A percentile compares a stretch with the other conserved stretches of the same genome.
Evolutionary conservation across 768 basidiomycete genomes (phyloP).

Genomic region (Infundibulicybe gibba): DNA sequence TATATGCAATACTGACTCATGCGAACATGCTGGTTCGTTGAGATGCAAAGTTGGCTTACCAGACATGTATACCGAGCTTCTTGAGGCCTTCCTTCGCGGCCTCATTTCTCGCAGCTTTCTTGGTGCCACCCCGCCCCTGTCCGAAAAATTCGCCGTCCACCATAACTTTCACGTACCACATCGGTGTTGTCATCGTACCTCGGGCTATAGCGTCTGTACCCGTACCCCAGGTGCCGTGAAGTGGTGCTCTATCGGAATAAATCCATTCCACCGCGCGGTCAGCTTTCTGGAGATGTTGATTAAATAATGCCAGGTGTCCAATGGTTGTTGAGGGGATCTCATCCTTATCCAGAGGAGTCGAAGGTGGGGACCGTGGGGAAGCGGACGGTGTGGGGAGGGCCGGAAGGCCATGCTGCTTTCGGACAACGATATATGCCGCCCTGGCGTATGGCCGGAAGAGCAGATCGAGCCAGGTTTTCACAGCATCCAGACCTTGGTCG

Average conservation of each 20-base stretch:
- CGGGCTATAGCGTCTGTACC: constrained; percentile 19
- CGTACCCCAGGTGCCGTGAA: constrained; percentile 9
- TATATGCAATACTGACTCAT: no score
- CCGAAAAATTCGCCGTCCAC: constrained; percentile 62
- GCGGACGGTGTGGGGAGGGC: constrained; percentile 21
- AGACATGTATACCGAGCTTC: constrained; percentile 53
- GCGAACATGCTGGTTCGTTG: no score
- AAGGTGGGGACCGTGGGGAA: constrained; percentile 15
- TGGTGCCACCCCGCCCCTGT: constrained; percentile 64
- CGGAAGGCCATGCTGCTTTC: constrained; percentile 62
- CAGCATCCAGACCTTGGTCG: constrained; percentile 60
- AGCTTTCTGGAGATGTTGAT: constrained; percentile 65
- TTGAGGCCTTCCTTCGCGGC: constrained; percentile 73
- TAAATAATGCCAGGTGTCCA: constrained; percentile 79
- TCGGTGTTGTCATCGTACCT: constrained; percentile 64
- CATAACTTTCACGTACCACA: constrained; percentile 67
- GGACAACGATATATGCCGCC: constrained; percentile 61
- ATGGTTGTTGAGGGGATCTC: constrained; percentile 20
- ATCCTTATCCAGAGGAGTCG: constrained; percentile 12
- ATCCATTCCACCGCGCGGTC: constrained; percentile 66
- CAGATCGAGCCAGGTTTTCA: constrained; percentile 54
- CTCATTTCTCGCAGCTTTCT: constrained; percentile 78
- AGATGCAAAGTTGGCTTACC: constrained; percentile 25
- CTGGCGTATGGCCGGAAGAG: constrained; percentile 63
- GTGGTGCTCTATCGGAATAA: constrained; percentile 38